phyloP scores from a whole-genome alignment of 495 filamentous ascomycete species.

The Amorphotheca resinae region DNA sequence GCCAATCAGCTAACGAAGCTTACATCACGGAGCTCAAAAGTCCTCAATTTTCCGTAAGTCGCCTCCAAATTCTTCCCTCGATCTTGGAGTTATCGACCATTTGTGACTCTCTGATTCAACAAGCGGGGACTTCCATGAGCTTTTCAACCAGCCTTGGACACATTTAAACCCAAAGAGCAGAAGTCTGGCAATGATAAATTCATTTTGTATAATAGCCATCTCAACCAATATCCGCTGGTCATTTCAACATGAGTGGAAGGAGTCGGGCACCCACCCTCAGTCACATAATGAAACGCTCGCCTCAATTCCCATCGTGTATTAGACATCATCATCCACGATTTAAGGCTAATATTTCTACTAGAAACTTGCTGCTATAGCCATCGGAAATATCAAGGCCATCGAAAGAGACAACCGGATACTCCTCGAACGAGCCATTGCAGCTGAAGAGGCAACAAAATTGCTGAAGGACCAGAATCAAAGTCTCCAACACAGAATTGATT shows the following conservation, averaged over 20 bases:
- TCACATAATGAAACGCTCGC: not conserved
- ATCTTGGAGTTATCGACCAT: not conserved
- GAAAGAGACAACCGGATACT: constrained; percentile 15
- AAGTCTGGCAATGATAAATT: no score
- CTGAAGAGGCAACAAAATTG: constrained; percentile 11
- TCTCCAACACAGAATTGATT: constrained; percentile 13
- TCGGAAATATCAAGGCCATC: constrained; percentile 16
- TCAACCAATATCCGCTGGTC: not conserved
- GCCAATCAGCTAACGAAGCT: no score
- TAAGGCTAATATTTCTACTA: constrained; percentile 2
- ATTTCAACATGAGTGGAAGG: not conserved
- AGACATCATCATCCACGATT: not conserved
- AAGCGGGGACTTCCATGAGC: no score
- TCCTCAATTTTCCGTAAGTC: not conserved
- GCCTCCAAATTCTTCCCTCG: not conserved
- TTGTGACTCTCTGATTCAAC: not conserved
- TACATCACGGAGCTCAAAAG: not conserved
- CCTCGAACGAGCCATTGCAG: constrained; percentile 9
- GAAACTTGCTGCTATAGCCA: constrained; percentile 11
- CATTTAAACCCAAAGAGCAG: no score
- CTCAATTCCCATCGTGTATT: not conserved
- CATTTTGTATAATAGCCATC: not conserved
- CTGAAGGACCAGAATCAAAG: constrained; percentile 10
- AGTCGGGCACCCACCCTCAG: not conserved
- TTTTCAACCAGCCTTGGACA: no score